Base-by-base conservation (phyloP, 306 rosid species). In the Acacia confusa region DNA sequence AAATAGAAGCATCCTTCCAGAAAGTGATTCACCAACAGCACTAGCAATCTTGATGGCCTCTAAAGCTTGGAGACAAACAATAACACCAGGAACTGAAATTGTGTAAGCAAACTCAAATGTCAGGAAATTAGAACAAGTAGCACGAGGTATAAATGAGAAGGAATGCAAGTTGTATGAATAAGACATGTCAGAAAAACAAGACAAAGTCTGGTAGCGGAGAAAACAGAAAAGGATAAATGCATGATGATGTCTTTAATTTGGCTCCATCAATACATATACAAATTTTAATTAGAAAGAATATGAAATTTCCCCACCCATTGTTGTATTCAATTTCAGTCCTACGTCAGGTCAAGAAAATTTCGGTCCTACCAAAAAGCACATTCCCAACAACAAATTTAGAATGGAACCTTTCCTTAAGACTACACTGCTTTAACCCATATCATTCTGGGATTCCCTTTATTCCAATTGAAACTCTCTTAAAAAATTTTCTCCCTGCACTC, bases 1-100 rank as follows among this genome's bases (percentile, higher is more conserved):
- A 78, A 95, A 84, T 67, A 95, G 90, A 92, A 95, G 96, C 98
- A 95, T 95, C 83, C 96, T 86, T 84, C 90, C 93, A 3, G 97
- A 87, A 79, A 95, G 97, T 63, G 97, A 90, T 81, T 95, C 98
- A 24, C 98, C 99, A 83, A 95, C 84, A n/a, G 74, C 88, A 80
- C 97, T 81, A 52, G 97, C 97, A 68, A 95, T 85, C 86, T 95
- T 95, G 85, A 95, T 93, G 68, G 98, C 97, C 88, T 95, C 99
- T 7, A 95, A 91, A 84, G 99, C 98, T 90, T 95, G 97, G 57
- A 95, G 94, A 86, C 99, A 92, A 50, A 98, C 99, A 61, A 95
- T 95, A 82, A 93, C 83, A 79, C 99, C 99, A 52, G 98, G 99
- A 89, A 95, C 99, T 95, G 94, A 83, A 85, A 84, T 84, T 38